Evolutionary conservation across 2,329 filamentous ascomycete genomes (phyloP), one percentile per base, ranked within the genome.

Genomic region (Pseudogymnoascus sp.): DNA sequence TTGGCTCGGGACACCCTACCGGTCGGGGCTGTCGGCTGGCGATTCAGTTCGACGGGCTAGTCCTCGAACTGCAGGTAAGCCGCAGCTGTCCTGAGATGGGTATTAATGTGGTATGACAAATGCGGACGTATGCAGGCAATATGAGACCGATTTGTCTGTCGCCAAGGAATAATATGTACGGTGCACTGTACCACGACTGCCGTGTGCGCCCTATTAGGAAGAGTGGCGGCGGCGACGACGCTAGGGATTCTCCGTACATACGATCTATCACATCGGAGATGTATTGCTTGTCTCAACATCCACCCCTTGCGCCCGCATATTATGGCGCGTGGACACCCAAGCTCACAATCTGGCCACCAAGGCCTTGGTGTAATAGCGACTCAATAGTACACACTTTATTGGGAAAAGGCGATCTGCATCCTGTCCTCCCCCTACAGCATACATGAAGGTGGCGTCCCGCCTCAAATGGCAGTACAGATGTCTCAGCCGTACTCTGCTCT

Each of bases 181-280:
- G 25, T 4, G 50, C 50, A 56, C 50, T 56, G 50, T 56, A 31
- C n/a, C 50, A 5, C n/a, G 14, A 2, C 50, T 56, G 50, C 50
- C 50, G 50, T 56, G 25, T 56, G 25, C 50, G 18, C 50, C 50
- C 28, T 12, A 34, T 56, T 56, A 12, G 50, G 28, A 56, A 34
- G 28, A 34, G 28, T 28, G 28, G 5, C 28, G 50, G 18, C 50
- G 50, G 28, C 50, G n/a, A 2, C 50, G 50, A 34, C 50, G 50
- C 50, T 56, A 56, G 4, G 50, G 50, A 56, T 56, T 56, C 10
- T 56, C 50, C 50, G 50, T 56, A 10, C 50, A 56, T 56, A 56
- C 50, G 50, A 56, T 56, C 50, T 56, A 56, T 56, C 50, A 56
- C 50, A 56, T 56, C 50, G 50, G 28, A 56, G 50, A 34, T 56